Percentiles rank a stretch among this genome's conserved stretches.
phyloP scores from a whole-genome alignment of 495 filamentous ascomycete species.

The Lophiotrema nucula region DNA sequence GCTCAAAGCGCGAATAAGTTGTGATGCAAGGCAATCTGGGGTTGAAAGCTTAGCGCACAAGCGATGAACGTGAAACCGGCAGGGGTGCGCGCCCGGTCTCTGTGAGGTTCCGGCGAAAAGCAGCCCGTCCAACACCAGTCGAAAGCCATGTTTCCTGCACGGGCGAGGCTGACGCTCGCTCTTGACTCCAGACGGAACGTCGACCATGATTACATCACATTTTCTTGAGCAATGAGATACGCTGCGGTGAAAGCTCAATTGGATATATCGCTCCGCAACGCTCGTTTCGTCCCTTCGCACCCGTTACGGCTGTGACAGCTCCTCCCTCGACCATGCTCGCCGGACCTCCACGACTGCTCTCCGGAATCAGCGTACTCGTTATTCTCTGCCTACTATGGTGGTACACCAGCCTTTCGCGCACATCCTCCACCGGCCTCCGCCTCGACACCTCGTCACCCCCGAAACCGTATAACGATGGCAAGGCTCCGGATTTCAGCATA shows the following conservation, averaged over 20 bases:
- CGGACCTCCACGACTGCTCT: constrained; percentile 28
- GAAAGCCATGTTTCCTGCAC: too few species aligned
- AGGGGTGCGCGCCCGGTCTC: background rate
- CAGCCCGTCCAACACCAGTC: too few species aligned
- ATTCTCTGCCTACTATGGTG: constrained; percentile 21
- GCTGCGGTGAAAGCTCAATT: constrained; percentile 3
- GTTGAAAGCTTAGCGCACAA: too few species aligned
- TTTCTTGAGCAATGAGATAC: background rate
- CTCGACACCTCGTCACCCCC: constrained; percentile 3
- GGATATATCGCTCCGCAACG: background rate
- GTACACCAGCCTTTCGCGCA: constrained; percentile 17
- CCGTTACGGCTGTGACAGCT: background rate
- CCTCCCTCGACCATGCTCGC: constrained; percentile 23
- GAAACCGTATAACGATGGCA: background rate
- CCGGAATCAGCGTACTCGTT: constrained; percentile 15
- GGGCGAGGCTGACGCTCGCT: background rate
- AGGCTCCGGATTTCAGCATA: constrained; percentile 33
- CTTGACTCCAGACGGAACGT: background rate
- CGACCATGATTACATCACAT: constrained; percentile 3
- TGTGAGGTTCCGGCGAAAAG: too few species aligned
- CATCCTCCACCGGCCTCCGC: background rate
- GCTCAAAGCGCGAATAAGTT: too few species aligned
- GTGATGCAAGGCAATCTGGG: too few species aligned
- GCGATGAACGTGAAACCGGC: background rate
- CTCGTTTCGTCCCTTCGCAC: background rate